Evolutionary conservation across 345 rosid species (phyloP), one percentile per base, ranked within the genome.

Genomic region (Acer negundo): DNA sequence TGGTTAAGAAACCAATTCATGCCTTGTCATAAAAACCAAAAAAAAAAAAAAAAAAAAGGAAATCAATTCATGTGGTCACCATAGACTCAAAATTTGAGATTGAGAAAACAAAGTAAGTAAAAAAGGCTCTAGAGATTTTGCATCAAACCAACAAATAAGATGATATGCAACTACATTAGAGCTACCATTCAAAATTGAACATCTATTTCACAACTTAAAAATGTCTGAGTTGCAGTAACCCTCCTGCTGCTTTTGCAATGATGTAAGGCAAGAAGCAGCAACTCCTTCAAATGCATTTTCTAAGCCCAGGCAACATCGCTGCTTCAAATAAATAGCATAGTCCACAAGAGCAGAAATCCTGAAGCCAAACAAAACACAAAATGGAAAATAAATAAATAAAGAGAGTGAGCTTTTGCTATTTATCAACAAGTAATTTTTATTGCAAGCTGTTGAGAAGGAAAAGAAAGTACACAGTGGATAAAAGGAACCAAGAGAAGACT

Each of bases 311-410:
- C 51, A 66, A 19, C 6, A 3, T 53, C 35, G 66, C 44, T 70
- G 72, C 67, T 76, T 84, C 78, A 81, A 35, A 79, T 2, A 28
- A 79, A 65, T 1, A 81, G 72, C 69, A 56, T 23, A 46, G 72
- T 3, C 85, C 87, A 79, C 38, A 63, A 10, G 47, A 84, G 69
- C 72, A 81, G 46, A 61, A 79, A 1, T 53, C 87, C 87, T 84
- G 11, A 55, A 55, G 4, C 67, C 31, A 65, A 44, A 23, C 12
- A 62, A 6, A 8, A 53, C 23, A 46, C 44, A 2, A 23, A 75
- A 62, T 10, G 16, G 15, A 19, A 10, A 70, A 17, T 35, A 35
- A 35, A 35, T 35, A 7, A 73, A 53, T 35, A 73, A 31, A 31
- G 6, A 4, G 6, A 35, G 38, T 69, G 82, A 83, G 46, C 77